Evolutionary conservation across 2,329 filamentous ascomycete genomes (phyloP), one percentile per base, ranked within the genome.

Genomic region (Boeremia exigua): DNA sequence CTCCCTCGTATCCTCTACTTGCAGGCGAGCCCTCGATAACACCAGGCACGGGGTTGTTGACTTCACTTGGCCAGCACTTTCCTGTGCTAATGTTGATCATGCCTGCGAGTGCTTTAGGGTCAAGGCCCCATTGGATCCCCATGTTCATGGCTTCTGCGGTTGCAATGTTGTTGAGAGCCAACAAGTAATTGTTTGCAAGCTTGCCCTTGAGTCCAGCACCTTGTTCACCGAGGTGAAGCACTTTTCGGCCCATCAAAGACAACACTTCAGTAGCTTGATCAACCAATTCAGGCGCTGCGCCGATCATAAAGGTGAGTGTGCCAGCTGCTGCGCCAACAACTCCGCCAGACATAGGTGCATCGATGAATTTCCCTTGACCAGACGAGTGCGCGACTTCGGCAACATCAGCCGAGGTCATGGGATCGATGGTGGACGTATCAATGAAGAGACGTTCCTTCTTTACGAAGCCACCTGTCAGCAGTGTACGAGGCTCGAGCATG

Each of bases 361-460:
- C 95, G 55, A 97, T 88, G 70, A 98, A 97, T 48, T 82, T 83
- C 48, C 91, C 91, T 71, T 89, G 84, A 1, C 85, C 81, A 1
- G 86, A 86, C 5, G 84, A 84, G 54, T 81, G 84, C 1, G 96
- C 88, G 23, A 84, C 82, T 58, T 86, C 81, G 19, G 92, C 92
- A 5, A 98, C 88, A 62, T 87, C 84, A 34, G 86, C 86, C 1
- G 93, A 97, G 2, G 92, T 91, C 29, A 87, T 86, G 0, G 93
- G 92, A 76, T 98, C 95, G 71, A 99, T 98, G 14, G 95, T 99
- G 3, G 94, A 98, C 76, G 90, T 94, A 76, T 99, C 95, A 71
- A 99, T 95, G 75, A 96, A 97, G 54, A 97, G 79, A 34, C 92
- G 88, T 54, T 88, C 80, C 46, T 82, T 83, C 36, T 80, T 78